Base-by-base conservation (phyloP, 139 green algal species). In the Chlamydomonas applanata region DNA sequence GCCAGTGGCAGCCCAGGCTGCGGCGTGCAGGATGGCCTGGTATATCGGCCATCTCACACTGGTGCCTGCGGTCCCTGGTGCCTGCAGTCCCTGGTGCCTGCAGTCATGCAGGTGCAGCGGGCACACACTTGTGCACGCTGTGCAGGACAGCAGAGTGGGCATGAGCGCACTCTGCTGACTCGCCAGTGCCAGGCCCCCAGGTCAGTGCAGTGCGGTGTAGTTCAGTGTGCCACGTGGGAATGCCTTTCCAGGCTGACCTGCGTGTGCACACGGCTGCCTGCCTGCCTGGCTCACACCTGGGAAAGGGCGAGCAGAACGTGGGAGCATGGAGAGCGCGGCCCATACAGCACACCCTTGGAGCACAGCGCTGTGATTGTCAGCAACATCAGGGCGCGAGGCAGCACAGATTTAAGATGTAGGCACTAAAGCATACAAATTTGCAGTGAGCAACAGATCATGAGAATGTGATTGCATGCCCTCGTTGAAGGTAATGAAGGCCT, bases 361-460 rank as follows among this genome's bases (percentile, higher is more conserved):
- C n/a, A n/a, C n/a, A n/a, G n/a, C n/a, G n/a, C n/a, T n/a, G n/a
- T n/a, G n/a, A n/a, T n/a, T n/a, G n/a, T n/a, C n/a, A n/a, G n/a
- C n/a, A n/a, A n/a, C n/a, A n/a, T n/a, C n/a, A n/a, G n/a, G n/a
- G n/a, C n/a, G n/a, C n/a, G n/a, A n/a, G n/a, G n/a, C n/a, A n/a
- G n/a, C n/a, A n/a, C n/a, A n/a, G n/a, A n/a, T n/a, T 11, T 66
- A 40, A 36, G 59, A 29, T 66, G 59, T 66, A 46, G 40, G 82
- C 45, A n/a, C n/a, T n/a, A n/a, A n/a, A n/a, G n/a, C n/a, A n/a
- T n/a, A n/a, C n/a, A n/a, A n/a, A n/a, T n/a, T n/a, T n/a, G n/a
- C n/a, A n/a, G n/a, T n/a, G n/a, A n/a, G n/a, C n/a, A n/a, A n/a
- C n/a, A n/a, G n/a, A n/a, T n/a, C n/a, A n/a, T n/a, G n/a, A n/a